phyloP scores from a whole-genome alignment of 1,139 yeast species.

The Suhomyces anneliseae region DNA sequence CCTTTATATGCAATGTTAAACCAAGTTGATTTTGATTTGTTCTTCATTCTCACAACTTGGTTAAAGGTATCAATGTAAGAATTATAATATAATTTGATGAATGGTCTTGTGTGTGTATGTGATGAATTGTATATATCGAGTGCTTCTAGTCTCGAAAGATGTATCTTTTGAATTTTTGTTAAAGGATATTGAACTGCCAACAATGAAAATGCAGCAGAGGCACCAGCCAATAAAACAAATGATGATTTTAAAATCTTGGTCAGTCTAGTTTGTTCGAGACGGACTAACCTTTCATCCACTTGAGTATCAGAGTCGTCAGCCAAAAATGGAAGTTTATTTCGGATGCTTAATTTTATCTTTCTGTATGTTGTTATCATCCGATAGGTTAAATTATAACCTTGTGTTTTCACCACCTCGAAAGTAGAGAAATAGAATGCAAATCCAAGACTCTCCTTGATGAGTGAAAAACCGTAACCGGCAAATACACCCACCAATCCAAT shows the following conservation, averaged over 20 bases:
- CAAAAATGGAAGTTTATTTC: slow-evolving; percentile 21
- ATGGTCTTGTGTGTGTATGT: slow-evolving; percentile 28
- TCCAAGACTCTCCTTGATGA: slow-evolving; percentile 79
- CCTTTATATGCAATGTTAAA: slow-evolving; percentile 75
- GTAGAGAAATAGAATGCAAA: slow-evolving; percentile 85
- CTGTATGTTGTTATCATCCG: slow-evolving; percentile 61
- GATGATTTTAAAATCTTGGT: slow-evolving; percentile 60
- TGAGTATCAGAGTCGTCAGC: slow-evolving; percentile 20
- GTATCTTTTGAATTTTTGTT: slow-evolving; percentile 75
- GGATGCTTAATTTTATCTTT: slow-evolving; percentile 28
- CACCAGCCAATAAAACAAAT: slow-evolving; percentile 83
- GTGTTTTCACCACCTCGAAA: slow-evolving; percentile 79
- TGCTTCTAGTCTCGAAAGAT: slow-evolving; percentile 75
- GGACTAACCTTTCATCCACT: slow-evolving; percentile 31
- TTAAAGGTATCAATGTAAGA: slow-evolving; percentile 72
- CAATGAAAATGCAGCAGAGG: slow-evolving; percentile 76
- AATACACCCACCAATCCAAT: slow-evolving; percentile 83
- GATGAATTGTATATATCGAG: slow-evolving; percentile 65
- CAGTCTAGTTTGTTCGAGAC: slow-evolving; percentile 42
- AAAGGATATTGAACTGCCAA: slow-evolving; percentile 83
- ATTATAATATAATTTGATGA: slow-evolving; percentile 56
- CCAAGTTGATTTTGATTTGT: slow-evolving; percentile 58
- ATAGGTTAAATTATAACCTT: slow-evolving; percentile 57
- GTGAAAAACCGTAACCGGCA: slow-evolving; percentile 80
- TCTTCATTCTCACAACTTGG: slow-evolving; percentile 56